Conservation (phyloP, 129 eudicot genomes). For the Lactuca sativa region DNA sequence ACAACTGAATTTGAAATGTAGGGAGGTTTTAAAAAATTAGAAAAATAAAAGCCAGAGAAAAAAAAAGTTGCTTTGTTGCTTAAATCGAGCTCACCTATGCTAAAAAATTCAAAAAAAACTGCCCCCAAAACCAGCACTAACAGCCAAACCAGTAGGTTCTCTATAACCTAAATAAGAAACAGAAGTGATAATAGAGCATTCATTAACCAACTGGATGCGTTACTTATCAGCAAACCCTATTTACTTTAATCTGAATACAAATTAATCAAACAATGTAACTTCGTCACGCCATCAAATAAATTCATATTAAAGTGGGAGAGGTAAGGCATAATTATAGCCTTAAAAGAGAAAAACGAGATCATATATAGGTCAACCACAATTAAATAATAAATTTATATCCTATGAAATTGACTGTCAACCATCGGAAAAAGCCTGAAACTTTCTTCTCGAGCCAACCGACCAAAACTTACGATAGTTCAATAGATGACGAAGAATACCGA, state of each 20-base stretch:
- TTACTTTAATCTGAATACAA: conserved; percentile 9
- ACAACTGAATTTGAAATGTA: background rate
- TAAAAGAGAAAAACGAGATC: background rate
- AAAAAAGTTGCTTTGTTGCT: conserved; percentile 10
- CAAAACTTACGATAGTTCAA: background rate
- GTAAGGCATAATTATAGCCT: background rate
- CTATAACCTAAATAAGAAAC: background rate
- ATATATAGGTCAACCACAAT: conserved; percentile 11
- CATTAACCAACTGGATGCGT: background rate
- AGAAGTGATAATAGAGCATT: background rate
- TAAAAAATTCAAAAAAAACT: background rate
- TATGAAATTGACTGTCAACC: conserved; percentile 1
- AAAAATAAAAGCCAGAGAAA: background rate
- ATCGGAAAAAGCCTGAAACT: background rate
- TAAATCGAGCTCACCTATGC: background rate
- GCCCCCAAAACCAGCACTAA: background rate
- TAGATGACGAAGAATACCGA: conserved; percentile 7
- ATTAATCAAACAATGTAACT: background rate
- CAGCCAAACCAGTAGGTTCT: background rate
- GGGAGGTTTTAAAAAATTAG: background rate
- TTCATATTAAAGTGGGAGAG: conserved; percentile 4
- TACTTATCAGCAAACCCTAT: conserved; percentile 9
- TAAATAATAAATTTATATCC: background rate
- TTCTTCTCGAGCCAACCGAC: background rate
- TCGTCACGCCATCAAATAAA: conserved; percentile 10